A percentile compares a stretch with the other conserved stretches of the same genome.
Evolutionary conservation across 2,329 filamentous ascomycete species (phyloP).

Genomic region (Diaporthe citriasiana): DNA sequence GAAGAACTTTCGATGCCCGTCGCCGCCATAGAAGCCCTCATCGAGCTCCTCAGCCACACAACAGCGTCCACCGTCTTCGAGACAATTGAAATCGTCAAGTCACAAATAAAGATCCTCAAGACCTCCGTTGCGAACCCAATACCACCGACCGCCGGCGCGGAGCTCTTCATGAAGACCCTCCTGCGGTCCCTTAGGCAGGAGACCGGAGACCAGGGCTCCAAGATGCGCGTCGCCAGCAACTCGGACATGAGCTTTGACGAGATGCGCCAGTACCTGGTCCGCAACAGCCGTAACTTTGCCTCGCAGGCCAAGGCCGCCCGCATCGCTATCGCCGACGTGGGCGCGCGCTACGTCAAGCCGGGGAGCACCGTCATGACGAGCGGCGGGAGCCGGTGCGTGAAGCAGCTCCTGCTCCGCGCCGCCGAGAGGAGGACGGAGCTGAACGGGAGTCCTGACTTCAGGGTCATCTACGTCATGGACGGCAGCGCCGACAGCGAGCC

Average conservation of each 20-base stretch:
- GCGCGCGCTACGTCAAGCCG: slow-evolving; percentile 83
- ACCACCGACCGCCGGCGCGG: slow-evolving; percentile 91
- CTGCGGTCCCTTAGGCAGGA: slow-evolving; percentile 78
- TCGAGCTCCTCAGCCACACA: slow-evolving; percentile 84
- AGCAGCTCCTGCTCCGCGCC: slow-evolving; percentile 80
- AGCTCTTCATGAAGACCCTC: slow-evolving; percentile 95
- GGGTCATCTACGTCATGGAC: slow-evolving; percentile 84
- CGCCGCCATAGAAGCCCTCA: slow-evolving; percentile 74
- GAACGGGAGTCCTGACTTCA: slow-evolving; percentile 76
- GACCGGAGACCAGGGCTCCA: slow-evolving; percentile 46
- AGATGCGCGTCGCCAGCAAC: slow-evolving; percentile 48
- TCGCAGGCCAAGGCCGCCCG: slow-evolving; percentile 87
- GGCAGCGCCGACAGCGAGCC: slow-evolving; percentile 74
- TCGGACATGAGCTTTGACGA: slow-evolving; percentile 78
- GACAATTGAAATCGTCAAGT: slow-evolving; percentile 87
- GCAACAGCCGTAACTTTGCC: slow-evolving; percentile 89
- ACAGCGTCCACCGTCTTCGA: slow-evolving; percentile 91
- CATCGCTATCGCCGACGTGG: slow-evolving; percentile 84
- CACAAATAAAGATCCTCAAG: slow-evolving; percentile 83
- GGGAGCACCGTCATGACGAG: slow-evolving; percentile 89
- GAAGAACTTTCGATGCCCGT: slow-evolving; percentile 94
- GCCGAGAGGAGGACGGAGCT: slow-evolving; percentile 71
- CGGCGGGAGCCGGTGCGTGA: slow-evolving; percentile 88
- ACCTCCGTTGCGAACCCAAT: slow-evolving; percentile 87
- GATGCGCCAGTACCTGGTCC: slow-evolving; percentile 85